Conservation (phyloP, 2,329 filamentous ascomycete species). For the Scedosporium minutisporum region DNA sequence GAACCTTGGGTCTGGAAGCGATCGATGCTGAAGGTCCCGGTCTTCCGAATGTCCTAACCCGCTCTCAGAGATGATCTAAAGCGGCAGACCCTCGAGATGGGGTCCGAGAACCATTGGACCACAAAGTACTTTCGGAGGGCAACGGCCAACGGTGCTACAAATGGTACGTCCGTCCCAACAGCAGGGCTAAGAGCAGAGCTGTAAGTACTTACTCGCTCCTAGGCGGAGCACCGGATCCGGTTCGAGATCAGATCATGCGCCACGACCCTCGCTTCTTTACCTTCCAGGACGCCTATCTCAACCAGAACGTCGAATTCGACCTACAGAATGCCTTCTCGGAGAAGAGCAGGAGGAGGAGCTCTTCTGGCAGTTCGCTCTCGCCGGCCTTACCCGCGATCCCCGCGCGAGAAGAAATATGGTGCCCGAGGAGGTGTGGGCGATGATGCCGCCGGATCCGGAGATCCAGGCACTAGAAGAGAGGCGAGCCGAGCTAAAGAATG, state of each 20-base stretch:
- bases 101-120: no score
- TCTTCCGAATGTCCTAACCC: no score
- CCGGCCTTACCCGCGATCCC: slow-evolving; percentile 19
- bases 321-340: slow-evolving; percentile 19
- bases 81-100: no score
- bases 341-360: slow-evolving; percentile 14
- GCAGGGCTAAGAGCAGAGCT: no score
- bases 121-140: no score
- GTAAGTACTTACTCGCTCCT: no score
- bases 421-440: slow-evolving; percentile 17
- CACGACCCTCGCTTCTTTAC: slow-evolving; percentile 18
- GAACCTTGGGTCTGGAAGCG: neutral
- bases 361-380: slow-evolving; percentile 12
- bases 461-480: slow-evolving; percentile 15
- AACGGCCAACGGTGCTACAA: no score
- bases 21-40: no score
- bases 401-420: slow-evolving; percentile 19
- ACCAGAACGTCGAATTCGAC: slow-evolving; percentile 19
- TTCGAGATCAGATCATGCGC: slow-evolving; percentile 20
- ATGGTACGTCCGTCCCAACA: no score
- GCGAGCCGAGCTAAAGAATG: slow-evolving; percentile 15
- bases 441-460: slow-evolving; percentile 15
- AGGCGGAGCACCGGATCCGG: slow-evolving; percentile 16
- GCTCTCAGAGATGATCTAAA: no score
- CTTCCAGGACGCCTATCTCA: slow-evolving; percentile 19